phyloP scores from a whole-genome alignment of 2,329 filamentous ascomycete species.

The Fusarium sp. region DNA sequence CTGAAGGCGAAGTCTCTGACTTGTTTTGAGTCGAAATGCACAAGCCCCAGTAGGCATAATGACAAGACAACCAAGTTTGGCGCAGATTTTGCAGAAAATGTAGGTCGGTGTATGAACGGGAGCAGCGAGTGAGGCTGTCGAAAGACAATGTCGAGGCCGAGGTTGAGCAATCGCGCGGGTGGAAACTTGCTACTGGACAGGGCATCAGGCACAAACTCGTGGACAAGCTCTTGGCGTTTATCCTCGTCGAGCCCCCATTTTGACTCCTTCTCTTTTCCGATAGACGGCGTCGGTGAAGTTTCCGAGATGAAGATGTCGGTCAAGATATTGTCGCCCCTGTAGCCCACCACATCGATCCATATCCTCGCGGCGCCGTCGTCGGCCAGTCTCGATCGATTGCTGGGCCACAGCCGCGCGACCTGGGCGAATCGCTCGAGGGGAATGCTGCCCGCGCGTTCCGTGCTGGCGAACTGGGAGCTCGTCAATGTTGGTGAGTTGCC shows the following conservation, averaged over 20 bases:
- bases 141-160: conserved; percentile 4
- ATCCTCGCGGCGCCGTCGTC: not conserved
- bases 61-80: not conserved
- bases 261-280: conserved; percentile 3
- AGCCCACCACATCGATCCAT: not conserved
- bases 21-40: not conserved
- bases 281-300: not conserved
- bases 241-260: conserved; percentile 8
- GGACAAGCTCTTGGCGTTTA: not conserved
- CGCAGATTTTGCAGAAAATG: not conserved
- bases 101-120: not conserved
- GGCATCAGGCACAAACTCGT: not conserved
- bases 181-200: not conserved
- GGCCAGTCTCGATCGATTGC: not conserved
- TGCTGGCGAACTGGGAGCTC: not conserved
- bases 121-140: not conserved
- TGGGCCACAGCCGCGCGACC: conserved; percentile 8
- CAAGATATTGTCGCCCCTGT: not conserved
- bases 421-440: conserved; percentile 3
- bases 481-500: not conserved
- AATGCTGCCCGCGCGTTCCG: not conserved
- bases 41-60: not conserved
- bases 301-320: not conserved
- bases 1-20: not conserved
- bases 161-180: not conserved